Evolutionary conservation across 257 asterid genomes (phyloP), one percentile per base, ranked within the genome.

Genomic region (Sherardia arvensis): DNA sequence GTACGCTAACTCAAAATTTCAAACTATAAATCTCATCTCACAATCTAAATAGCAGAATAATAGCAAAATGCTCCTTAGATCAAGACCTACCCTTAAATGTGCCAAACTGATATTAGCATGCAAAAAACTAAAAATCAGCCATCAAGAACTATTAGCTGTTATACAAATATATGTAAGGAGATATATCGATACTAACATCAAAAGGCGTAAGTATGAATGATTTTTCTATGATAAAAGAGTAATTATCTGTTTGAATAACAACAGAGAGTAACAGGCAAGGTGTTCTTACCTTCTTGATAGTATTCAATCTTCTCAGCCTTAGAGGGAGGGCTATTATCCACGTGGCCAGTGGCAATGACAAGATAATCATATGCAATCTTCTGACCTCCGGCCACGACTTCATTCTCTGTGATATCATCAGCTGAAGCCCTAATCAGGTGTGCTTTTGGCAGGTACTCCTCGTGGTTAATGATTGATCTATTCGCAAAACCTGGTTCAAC

Each of bases 401-500:
- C 92, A 49, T 54, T 64, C 22, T 57, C 72, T 9, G 88, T 89
- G 78, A 89, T 72, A 69, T 64, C 75, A 67, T 81, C 71, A 17
- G 96, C 96, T 15, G 91, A 17, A 64, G 90, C 76, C 53, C 84
- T 49, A 55, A 92, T 57, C 34, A 92, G 11, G 17, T 71, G 75
- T 61, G 94, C 96, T 30, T 72, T 78, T 26, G 79, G 79, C 69
- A 87, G 83, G 78, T 89, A 92, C 5, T 92, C 97, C 18, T 66
- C 23, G 69, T 92, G 97, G 67, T 73, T 82, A 59, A 92, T 80
- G 71, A 92, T 53, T 4, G 90, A 51, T 82, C 90, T 79, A 56
- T 83, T 71, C 5, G 95, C 96, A 69, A 89, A 89, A 7, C 94
- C 69, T 7, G 99, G 96, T 61, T 92, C 99, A 59, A 92, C 96